Evolutionary conservation across 2,329 filamentous ascomycete genomes (phyloP), one percentile per base, ranked within the genome.

Genomic region (Orbilia javanica): DNA sequence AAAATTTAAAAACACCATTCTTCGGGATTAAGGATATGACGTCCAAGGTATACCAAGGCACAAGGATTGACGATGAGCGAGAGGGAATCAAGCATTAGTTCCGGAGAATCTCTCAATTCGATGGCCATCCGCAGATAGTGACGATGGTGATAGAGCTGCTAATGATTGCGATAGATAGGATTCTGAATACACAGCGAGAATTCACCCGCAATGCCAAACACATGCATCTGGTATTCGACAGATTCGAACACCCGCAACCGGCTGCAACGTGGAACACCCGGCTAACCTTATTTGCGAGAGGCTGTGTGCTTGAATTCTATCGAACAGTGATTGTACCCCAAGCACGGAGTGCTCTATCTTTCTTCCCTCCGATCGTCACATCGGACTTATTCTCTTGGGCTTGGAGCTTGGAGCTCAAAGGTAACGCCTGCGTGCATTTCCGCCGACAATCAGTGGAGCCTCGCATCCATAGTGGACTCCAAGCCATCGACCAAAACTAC

Each of bases 201-300:
- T 60, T 11, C 65, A 8, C 34, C 25, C 65, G 65, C 31, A 22
- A 11, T 64, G 6, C 60, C 60, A 64, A 34, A 64, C 22, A 52
- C 25, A 67, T 27, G 46, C 46, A 50, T 50, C 18, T 55, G 29
- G 42, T 20, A 60, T 44, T 48, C 52, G 65, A 69, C n/a, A 60
- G 8, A 27, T 20, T 42, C 29, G 13, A 60, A 34, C 22, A 66
- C 57, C 44, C 57, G 72, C 72, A 65, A 70, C 65, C 72, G 48
- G 65, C 39, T 68, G 22, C 72, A 76, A 66, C 66, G 66, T 77
- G 73, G 72, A 66, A 77, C 66, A 57, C 22, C 66, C 67, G 42
- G 46, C 34, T 63, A 72, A 68, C 74, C 52, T 67, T 78, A 78
- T 78, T 72, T 66, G 42, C 44, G 44, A 60, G 60, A 34, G 60